Conservation (phyloP, 2,329 filamentous ascomycete species). For the Aspergillus hiratsukae region DNA sequence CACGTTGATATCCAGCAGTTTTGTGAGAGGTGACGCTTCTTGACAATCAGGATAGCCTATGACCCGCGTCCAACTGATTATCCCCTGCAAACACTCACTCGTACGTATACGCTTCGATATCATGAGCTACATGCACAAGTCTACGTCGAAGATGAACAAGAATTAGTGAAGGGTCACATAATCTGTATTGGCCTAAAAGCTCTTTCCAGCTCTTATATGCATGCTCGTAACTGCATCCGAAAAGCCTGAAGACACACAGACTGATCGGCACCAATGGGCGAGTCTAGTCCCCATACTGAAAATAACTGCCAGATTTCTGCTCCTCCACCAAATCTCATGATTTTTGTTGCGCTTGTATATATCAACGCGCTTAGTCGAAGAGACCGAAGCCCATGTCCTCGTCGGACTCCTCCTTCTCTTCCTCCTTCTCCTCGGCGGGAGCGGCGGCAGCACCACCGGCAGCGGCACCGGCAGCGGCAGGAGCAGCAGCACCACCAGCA, state of each 20-base stretch:
- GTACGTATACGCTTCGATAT: neutral
- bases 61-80: neutral
- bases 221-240: slow-evolving; percentile 36
- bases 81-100: neutral
- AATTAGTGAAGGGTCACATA: slow-evolving; percentile 25
- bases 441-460: slow-evolving; percentile 64
- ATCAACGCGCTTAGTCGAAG: slow-evolving; percentile 52
- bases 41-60: neutral
- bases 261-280: slow-evolving; percentile 25
- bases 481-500: slow-evolving; percentile 49
- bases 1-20: neutral
- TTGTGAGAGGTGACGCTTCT: neutral
- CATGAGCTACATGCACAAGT: neutral
- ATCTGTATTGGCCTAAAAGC: slow-evolving; percentile 34
- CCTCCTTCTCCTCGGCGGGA: slow-evolving; percentile 66
- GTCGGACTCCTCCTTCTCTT: slow-evolving; percentile 69
- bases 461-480: slow-evolving; percentile 50
- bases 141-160: slow-evolving; percentile 10
- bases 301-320: slow-evolving; percentile 29
- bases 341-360: slow-evolving; percentile 26
- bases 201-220: slow-evolving; percentile 30
- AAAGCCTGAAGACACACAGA: slow-evolving; percentile 28
- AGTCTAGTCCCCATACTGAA: slow-evolving; percentile 26
- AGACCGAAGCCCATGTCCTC: slow-evolving; percentile 73
- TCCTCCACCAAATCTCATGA: slow-evolving; percentile 65